Base-by-base conservation (phyloP, 108 stramenopile genomes). In the Cafeteria roenbergensis region DNA sequence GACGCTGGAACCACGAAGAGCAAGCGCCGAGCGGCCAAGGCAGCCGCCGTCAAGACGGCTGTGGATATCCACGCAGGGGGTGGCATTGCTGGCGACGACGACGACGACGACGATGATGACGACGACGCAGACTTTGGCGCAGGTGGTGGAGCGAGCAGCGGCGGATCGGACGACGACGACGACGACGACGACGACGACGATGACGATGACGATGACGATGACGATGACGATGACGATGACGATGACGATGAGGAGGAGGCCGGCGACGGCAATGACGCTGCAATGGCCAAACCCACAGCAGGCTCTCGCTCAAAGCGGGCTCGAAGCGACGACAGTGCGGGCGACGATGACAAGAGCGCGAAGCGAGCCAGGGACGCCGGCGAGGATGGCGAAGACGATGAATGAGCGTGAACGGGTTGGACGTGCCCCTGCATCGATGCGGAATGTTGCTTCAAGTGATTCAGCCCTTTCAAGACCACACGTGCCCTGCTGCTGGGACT, bases 21-120 rank as follows among this genome's bases (percentile, higher is more conserved):
- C 3, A 65, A 54, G 14, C 27, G 53, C 51, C 62, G 14, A 35
- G 34, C 8, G 37, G 24, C 42, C 27, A 35, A 34, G 55, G 53
- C 55, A 55, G 31, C 56, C 2, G 1, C n/a, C 14, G 66, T 1
- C 26, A 55, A 6, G 34, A 55, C 55, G 21, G 66, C 27, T 31
- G 55, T 8, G 24, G 56, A 54, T 1, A 34, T 32, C 21, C 55
- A 51, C 21, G 55, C 33, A 28, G 66, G 33, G 25, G 26, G 30
- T 14, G 37, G 24, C 52, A 56, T 55, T n/a, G 55, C 9, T 3
- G 66, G 56, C 55, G 66, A 55, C 35, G 52, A 66, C 32, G 52
- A 66, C 33, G 34, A 20, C 33, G 32, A 32, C 21, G 33, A 34
- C 36, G 56, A 55, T 6, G 63, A 63, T 6, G 25, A n/a, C 26